Base-by-base conservation (phyloP, 495 filamentous ascomycete genomes). In the Tetracladium setigerum region DNA sequence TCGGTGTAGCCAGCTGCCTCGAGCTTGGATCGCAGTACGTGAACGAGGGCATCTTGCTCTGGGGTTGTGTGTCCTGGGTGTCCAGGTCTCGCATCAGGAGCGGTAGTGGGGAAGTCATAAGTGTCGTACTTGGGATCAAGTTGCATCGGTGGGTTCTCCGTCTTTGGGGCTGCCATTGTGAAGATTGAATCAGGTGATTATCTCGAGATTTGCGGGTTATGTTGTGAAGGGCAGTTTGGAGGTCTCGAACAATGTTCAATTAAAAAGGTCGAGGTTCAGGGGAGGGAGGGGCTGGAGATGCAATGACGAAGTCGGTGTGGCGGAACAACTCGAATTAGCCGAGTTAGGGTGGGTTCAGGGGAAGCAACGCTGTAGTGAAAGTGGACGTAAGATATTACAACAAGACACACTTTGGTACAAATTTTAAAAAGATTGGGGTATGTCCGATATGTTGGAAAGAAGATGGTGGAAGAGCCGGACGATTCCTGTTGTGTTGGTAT, bases 81-180 rank as follows among this genome's bases (percentile, higher is more conserved):
- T 38, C 92, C 92, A 53, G 69, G 67, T 56, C 82, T 76, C 10
- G 72, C 58, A 38, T 76, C 73, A 33, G 87, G 81, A 36, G 83
- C 78, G 18, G 75, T 89, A 43, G 81, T 90, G 42, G 92, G 92
- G 69, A 73, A 97, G 62, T 95, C 91, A 70, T 95, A 95, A 70
- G 91, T 67, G 67, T 98, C 91, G 73, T 96, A 96, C 67, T 95
- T 95, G 56, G 87, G 73, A 64, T 95, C 85, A 45, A 80, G 71
- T 62, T 81, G 68, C 64, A 86, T 66, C 52, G 60, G 2, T 16
- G 55, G 41, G 17, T 55, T 53, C 44, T 54, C 57, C n/a, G n/a
- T n/a, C n/a, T n/a, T n/a, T 3, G 22, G 7, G 16, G 59, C 33
- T 27, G 61, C 61, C 44, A 55, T 63, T 35, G n/a, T 54, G 40